phyloP scores from a whole-genome alignment of 345 rosid species.

The Eucalyptus camaldulensis region DNA sequence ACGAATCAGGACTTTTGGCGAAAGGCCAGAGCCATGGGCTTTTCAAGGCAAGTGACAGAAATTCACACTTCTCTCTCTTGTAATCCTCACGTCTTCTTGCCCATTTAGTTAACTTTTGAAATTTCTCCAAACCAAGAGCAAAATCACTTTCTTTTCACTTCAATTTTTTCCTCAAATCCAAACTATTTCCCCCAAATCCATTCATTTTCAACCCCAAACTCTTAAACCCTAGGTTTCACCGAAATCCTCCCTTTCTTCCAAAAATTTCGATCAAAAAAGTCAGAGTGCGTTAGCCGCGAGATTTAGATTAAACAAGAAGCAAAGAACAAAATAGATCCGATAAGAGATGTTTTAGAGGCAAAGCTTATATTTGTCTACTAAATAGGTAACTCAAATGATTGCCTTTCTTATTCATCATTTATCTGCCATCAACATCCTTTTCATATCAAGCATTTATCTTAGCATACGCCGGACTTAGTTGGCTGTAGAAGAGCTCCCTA shows the following conservation, averaged over 20 bases:
- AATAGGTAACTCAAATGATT: neutral
- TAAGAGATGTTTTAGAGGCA: neutral
- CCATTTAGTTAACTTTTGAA: neutral
- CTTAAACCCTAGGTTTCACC: neutral
- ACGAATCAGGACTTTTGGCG: no score
- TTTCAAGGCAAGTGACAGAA: no score
- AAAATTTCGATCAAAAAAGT: neutral
- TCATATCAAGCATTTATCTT: neutral
- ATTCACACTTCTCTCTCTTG: no score
- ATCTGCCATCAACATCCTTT: neutral
- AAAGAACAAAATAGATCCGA: neutral
- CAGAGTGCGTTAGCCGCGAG: fast-evolving
- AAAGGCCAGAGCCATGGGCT: no score
- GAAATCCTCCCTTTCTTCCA: neutral
- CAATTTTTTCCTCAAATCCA: neutral
- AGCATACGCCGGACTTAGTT: neutral
- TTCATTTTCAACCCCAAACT: neutral
- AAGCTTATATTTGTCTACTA: neutral
- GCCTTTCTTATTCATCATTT: neutral
- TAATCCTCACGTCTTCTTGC: neutral
- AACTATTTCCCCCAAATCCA: neutral
- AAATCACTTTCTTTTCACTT: neutral
- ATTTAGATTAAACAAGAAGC: neutral
- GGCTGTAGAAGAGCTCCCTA: neutral
- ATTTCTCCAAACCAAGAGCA: neutral